These are phyloP conservation scores for Pichia exigua DNA, from an alignment of 805 yeast genomes.

Conservation along the genomic window DNA sequence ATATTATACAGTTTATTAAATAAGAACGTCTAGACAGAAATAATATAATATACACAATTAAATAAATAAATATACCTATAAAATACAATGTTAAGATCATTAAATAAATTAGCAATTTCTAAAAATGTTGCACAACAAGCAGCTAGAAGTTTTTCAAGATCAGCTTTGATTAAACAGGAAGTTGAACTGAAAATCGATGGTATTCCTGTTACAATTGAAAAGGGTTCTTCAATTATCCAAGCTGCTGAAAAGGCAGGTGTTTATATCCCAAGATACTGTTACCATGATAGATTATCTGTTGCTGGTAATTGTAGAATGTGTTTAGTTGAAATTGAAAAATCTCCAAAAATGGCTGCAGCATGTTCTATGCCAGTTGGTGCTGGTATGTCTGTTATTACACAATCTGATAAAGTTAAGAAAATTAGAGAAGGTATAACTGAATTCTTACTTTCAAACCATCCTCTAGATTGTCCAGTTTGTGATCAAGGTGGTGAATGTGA, in stretches of 20 bases:
- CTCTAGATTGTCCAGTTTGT: constrained; percentile 86
- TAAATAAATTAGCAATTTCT: constrained; percentile 8
- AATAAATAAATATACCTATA: neutral
- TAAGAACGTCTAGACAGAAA: neutral
- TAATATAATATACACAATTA: neutral
- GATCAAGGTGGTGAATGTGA: constrained; percentile 96
- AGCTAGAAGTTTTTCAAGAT: constrained; percentile 9
- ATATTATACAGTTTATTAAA: neutral
- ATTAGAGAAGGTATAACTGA: constrained; percentile 90
- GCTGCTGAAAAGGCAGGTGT: constrained; percentile 91
- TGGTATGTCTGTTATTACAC: constrained; percentile 82
- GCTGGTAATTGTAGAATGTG: constrained; percentile 96
- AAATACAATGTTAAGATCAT: constrained; percentile 12
- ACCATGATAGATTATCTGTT: constrained; percentile 82
- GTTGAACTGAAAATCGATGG: constrained; percentile 53
- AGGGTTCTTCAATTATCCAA: constrained; percentile 82
- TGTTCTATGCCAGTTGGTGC: constrained; percentile 89
- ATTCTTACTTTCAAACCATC: constrained; percentile 81
- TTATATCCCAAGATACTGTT: constrained; percentile 81
- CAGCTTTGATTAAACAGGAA: constrained; percentile 14
- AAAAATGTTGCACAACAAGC: constrained; percentile 9
- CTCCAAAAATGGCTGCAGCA: constrained; percentile 84
- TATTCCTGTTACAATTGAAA: constrained; percentile 66
- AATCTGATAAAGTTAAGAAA: constrained; percentile 67
- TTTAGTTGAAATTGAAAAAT: constrained; percentile 79